phyloP scores from a whole-genome alignment of 164 flowering plant species.

The Magnolia kwangsiensis region DNA sequence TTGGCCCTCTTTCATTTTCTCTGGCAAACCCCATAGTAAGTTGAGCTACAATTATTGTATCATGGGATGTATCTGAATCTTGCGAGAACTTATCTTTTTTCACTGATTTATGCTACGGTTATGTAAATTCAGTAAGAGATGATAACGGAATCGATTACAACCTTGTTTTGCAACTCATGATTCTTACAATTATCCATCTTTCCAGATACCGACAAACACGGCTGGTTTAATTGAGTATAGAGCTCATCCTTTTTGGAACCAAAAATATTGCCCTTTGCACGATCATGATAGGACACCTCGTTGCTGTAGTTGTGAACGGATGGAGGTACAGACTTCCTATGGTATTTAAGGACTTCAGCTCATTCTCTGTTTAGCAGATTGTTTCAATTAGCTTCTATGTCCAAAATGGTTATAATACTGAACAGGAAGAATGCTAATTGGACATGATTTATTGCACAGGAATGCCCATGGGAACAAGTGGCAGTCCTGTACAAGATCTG shows the following conservation, averaged over 20 bases:
- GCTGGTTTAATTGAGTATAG: constrained; percentile 92
- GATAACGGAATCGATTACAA: background rate
- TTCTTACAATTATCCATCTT: constrained; percentile 6
- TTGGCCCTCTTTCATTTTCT: background rate
- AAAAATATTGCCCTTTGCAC: constrained; percentile 92
- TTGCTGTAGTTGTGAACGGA: constrained; percentile 93
- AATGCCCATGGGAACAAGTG: background rate
- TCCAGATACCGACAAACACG: constrained; percentile 86
- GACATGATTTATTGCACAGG: background rate
- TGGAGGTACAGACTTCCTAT: constrained; percentile 57
- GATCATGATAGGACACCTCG: constrained; percentile 82
- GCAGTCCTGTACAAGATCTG: background rate
- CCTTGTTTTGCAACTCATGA: background rate
- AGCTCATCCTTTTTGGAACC: constrained; percentile 93
- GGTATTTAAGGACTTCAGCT: background rate
- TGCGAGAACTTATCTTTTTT: no score
- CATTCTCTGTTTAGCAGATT: background rate
- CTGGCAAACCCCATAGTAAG: background rate
- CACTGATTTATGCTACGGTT: background rate
- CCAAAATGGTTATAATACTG: background rate
- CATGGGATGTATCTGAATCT: background rate
- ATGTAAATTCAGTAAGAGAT: no score
- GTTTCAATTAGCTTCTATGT: background rate
- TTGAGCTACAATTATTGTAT: background rate
- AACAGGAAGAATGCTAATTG: background rate